Conservation (phyloP, 2,329 filamentous ascomycete genomes). For the Metarhizium humberi region DNA sequence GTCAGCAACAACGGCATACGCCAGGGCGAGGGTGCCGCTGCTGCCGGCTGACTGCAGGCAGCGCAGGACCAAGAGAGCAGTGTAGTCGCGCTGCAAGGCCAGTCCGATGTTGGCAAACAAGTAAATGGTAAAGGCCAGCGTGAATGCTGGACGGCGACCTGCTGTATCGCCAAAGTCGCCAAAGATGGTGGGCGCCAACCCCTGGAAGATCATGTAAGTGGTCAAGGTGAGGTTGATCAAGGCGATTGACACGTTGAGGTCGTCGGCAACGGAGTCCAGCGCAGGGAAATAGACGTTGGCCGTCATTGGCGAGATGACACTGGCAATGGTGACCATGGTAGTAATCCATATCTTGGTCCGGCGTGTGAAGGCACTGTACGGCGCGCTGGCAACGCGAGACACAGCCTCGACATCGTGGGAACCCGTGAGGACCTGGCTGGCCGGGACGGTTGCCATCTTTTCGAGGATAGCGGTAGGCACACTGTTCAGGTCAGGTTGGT, state of each 20-base stretch:
- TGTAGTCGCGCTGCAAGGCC: slow-evolving; percentile 47
- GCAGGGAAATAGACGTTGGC: slow-evolving; percentile 48
- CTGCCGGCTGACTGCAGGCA: slow-evolving; percentile 56
- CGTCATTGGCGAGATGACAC: slow-evolving; percentile 48
- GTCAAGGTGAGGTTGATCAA: slow-evolving; percentile 43
- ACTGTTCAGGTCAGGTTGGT: not conserved
- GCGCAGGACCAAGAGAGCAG: slow-evolving; percentile 49
- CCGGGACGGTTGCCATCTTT: not conserved
- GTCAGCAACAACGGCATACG: slow-evolving; percentile 63
- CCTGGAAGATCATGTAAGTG: slow-evolving; percentile 57
- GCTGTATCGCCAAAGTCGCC: slow-evolving; percentile 53
- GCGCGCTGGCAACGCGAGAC: slow-evolving; percentile 12
- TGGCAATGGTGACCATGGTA: slow-evolving; percentile 40
- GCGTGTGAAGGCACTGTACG: slow-evolving; percentile 20
- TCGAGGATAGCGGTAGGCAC: not conserved
- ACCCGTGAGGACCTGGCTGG: not conserved
- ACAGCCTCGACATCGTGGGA: slow-evolving; percentile 11
- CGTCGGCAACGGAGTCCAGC: slow-evolving; percentile 28
- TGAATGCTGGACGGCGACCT: slow-evolving; percentile 52
- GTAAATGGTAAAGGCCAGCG: slow-evolving; percentile 48
- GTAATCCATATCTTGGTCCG: slow-evolving; percentile 42
- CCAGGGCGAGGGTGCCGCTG: slow-evolving; percentile 61
- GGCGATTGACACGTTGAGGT: slow-evolving; percentile 27
- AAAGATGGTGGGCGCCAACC: slow-evolving; percentile 49
- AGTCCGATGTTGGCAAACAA: slow-evolving; percentile 50